phyloP scores from a whole-genome alignment of 306 rosid species.

The Castanea sativa region DNA sequence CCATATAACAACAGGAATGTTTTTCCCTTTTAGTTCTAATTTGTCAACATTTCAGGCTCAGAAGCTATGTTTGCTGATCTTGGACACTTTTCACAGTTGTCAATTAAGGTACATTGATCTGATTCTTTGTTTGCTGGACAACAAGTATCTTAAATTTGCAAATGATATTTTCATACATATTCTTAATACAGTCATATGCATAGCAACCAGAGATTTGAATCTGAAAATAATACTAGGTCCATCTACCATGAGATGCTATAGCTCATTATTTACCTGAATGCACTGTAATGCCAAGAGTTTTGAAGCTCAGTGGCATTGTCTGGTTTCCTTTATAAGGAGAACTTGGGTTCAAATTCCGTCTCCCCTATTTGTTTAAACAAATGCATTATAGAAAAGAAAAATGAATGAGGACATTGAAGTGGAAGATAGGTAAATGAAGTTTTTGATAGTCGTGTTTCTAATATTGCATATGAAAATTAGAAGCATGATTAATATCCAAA shows the following conservation, averaged over 20 bases:
- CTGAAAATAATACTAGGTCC: background rate
- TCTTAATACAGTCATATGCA: background rate
- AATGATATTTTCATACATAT: background rate
- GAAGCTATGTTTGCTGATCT: conserved; percentile 99
- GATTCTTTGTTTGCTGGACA: conserved; percentile 2
- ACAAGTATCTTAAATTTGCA: background rate
- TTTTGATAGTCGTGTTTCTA: background rate
- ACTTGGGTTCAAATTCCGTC: too few relatives aligned
- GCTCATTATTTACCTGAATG: background rate
- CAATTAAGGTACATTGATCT: conserved; percentile 46
- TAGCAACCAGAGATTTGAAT: background rate
- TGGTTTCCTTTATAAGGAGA: too few relatives aligned
- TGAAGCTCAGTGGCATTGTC: too few relatives aligned
- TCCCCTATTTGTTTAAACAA: too few relatives aligned
- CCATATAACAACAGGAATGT: background rate
- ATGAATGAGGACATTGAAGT: background rate
- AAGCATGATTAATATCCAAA: background rate
- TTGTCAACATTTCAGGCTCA: conserved; percentile 57
- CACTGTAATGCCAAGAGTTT: background rate
- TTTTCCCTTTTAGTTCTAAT: conserved; percentile 27
- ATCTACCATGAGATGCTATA: background rate
- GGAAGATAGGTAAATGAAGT: background rate
- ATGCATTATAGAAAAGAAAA: too few relatives aligned
- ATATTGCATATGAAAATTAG: background rate
- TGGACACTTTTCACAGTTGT: conserved; percentile 85